Evolutionary conservation across 306 rosid species (phyloP).

Genomic region (Ziziphus jujuba): DNA sequence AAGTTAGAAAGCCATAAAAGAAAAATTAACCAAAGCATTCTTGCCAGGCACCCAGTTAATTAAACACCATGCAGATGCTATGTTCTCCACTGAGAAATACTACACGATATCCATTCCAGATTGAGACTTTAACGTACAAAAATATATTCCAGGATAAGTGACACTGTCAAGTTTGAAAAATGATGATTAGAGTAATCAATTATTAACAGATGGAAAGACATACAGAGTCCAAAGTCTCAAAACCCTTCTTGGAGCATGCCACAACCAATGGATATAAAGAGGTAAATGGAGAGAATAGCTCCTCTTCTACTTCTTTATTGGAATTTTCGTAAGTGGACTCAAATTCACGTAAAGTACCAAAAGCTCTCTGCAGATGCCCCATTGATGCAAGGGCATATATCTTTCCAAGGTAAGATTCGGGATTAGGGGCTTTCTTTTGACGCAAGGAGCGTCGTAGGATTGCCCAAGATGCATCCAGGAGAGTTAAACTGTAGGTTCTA

Average conservation of each 20-base stretch:
- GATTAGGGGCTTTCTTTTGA: conserved; percentile 73
- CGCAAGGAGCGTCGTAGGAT: conserved; percentile 78
- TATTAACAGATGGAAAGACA: conserved; percentile 27
- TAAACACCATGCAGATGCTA: not conserved
- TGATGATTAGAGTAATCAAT: not conserved
- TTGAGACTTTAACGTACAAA: too few relatives aligned
- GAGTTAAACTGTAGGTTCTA: conserved; percentile 64
- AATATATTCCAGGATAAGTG: too few relatives aligned
- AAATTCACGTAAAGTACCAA: conserved; percentile 65
- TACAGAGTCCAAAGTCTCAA: conserved; percentile 89
- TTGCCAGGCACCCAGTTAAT: not conserved
- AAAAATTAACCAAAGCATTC: not conserved
- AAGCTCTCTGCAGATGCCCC: conserved; percentile 81
- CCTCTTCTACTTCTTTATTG: conserved; percentile 52
- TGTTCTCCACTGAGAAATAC: not conserved
- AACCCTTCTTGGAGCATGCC: conserved; percentile 89
- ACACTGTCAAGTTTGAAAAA: too few relatives aligned
- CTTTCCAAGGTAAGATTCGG: conserved; percentile 81
- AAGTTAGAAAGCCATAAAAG: not conserved
- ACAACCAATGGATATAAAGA: conserved; percentile 78
- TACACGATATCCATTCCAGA: too few relatives aligned
- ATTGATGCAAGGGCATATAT: conserved; percentile 75
- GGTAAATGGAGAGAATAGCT: conserved; percentile 86
- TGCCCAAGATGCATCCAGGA: conserved; percentile 84
- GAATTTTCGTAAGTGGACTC: conserved; percentile 65